phyloP scores from a whole-genome alignment of 345 rosid genomes.

The Gossypium arboreum region DNA sequence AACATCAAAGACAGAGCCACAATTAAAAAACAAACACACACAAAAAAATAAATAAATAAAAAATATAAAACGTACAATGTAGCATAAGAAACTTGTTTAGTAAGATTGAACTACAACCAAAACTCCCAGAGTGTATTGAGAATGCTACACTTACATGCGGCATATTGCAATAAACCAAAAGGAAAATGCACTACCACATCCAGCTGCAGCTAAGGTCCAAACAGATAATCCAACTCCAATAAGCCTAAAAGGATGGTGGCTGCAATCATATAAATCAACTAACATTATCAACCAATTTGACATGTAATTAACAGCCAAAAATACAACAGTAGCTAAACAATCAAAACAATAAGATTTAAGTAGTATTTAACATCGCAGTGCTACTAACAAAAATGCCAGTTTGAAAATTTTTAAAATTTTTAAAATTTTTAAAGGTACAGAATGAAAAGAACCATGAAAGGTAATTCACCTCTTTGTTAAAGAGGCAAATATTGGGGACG shows the following conservation, averaged over 20 bases:
- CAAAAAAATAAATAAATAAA: neutral
- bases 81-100: conserved; percentile 7
- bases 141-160: conserved; percentile 57
- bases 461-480: conserved; percentile 62
- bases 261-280: conserved; percentile 29
- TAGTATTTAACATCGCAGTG: neutral
- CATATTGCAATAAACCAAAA: conserved; percentile 83
- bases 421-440: neutral
- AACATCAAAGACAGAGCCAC: conserved; percentile 1
- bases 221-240: conserved; percentile 88
- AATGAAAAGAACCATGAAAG: neutral
- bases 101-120: neutral
- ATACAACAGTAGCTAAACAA: neutral
- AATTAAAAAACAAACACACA: neutral
- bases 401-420: neutral
- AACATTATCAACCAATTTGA: conserved; percentile 6
- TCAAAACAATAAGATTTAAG: neutral
- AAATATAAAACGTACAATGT: neutral
- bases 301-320: neutral
- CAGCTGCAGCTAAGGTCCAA: conserved; percentile 78
- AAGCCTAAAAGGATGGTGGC: conserved; percentile 77
- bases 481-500: conserved; percentile 89
- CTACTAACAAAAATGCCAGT: neutral
- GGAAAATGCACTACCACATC: conserved; percentile 71
- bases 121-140: neutral